Percentiles rank a stretch among this genome's conserved stretches.
Conservation (phyloP, 2,329 filamentous ascomycete genomes). For the Cladosporium sp. region DNA sequence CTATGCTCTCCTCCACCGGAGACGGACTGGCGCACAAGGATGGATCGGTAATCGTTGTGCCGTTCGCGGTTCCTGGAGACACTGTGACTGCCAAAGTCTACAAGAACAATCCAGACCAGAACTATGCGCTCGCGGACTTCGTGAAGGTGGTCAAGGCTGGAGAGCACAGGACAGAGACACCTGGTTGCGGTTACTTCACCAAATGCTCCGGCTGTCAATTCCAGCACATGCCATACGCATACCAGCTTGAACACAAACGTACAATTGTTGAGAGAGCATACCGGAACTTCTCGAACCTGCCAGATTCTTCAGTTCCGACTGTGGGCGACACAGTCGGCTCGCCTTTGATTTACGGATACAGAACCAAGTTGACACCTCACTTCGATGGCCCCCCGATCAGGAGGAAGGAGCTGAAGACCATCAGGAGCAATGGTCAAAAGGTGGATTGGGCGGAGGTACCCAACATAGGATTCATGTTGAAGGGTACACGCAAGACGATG, state of each 20-base stretch:
- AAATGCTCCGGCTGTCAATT: conserved; percentile 92
- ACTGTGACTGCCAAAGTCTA: conserved; percentile 75
- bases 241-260: conserved; percentile 83
- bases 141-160: conserved; percentile 74
- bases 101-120: conserved; percentile 65
- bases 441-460: conserved; percentile 67
- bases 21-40: conserved; percentile 78
- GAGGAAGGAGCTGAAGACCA: conserved; percentile 41
- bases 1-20: conserved; percentile 84
- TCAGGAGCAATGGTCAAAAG: conserved; percentile 54
- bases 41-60: conserved; percentile 79
- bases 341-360: conserved; percentile 87
- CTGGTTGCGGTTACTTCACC: conserved; percentile 82
- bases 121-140: conserved; percentile 80
- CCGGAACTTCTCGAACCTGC: conserved; percentile 82
- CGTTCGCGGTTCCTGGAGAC: conserved; percentile 87
- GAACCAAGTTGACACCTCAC: conserved; percentile 95
- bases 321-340: conserved; percentile 86
- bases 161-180: conserved; percentile 72
- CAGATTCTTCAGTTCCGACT: conserved; percentile 71
- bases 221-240: conserved; percentile 89
- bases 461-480: conserved; percentile 85
- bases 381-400: conserved; percentile 73
- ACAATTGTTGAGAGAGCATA: conserved; percentile 89
- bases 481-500: conserved; percentile 75